Evolutionary conservation across 2,329 filamentous ascomycete genomes (phyloP).

Genomic region (Hymenoscyphus linearis): DNA sequence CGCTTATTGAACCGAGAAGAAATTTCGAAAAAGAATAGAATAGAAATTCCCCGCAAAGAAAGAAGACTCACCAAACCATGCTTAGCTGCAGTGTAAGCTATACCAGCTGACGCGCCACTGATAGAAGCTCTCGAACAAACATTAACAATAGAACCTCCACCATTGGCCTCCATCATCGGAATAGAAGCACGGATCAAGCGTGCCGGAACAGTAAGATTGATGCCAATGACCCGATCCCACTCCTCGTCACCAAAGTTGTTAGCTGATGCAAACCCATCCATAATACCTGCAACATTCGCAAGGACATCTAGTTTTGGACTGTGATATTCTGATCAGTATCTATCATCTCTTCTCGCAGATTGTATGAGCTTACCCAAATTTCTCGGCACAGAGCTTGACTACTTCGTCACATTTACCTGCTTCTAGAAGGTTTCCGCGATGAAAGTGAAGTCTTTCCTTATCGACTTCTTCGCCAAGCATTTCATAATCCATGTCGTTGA

Average conservation of each 20-base stretch:
- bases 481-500: slow-evolving; percentile 30
- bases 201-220: slow-evolving; percentile 41
- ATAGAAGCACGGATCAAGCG: slow-evolving; percentile 41
- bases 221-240: slow-evolving; percentile 37
- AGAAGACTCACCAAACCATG: slow-evolving; percentile 35
- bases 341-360: neutral
- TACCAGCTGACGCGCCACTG: slow-evolving; percentile 37
- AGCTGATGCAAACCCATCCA: slow-evolving; percentile 38
- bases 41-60: too few species aligned
- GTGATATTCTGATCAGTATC: neutral
- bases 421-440: slow-evolving; percentile 31
- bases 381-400: slow-evolving; percentile 30
- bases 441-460: slow-evolving; percentile 32
- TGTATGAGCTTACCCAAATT: slow-evolving; percentile 22
- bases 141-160: slow-evolving; percentile 39
- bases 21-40: too few species aligned
- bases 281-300: slow-evolving; percentile 41
- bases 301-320: slow-evolving; percentile 36
- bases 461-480: slow-evolving; percentile 15
- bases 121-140: slow-evolving; percentile 34
- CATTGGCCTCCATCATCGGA: slow-evolving; percentile 36
- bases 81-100: slow-evolving; percentile 42
- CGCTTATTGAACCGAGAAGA: too few species aligned
- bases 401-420: slow-evolving; percentile 32
- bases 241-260: slow-evolving; percentile 35